Conservation (phyloP, 352 stramenopile species). For the Phytopythium boreale region DNA sequence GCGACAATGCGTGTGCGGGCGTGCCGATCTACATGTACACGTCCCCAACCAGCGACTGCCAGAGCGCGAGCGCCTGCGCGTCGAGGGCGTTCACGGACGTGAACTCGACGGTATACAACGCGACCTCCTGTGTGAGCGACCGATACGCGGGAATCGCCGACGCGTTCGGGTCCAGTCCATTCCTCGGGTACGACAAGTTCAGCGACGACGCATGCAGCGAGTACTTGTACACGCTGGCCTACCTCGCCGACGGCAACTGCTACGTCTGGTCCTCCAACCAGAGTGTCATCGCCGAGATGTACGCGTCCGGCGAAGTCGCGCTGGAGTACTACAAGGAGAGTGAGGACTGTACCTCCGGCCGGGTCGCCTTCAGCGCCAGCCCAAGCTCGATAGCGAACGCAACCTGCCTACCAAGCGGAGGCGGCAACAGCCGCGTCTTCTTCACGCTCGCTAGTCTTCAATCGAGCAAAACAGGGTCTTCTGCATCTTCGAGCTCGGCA, state of each 20-base stretch:
- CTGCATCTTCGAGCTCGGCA: too few relatives aligned
- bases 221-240: background rate
- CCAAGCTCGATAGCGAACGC: background rate
- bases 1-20: too few relatives aligned
- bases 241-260: conserved; percentile 10
- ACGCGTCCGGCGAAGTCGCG: background rate
- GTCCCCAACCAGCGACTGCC: too few relatives aligned
- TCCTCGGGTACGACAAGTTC: background rate
- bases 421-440: background rate
- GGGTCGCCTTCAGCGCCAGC: background rate
- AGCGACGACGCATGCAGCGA: background rate
- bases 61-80: too few relatives aligned
- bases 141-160: background rate
- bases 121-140: background rate
- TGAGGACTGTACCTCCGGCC: background rate
- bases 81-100: too few relatives aligned
- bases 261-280: conserved; percentile 7
- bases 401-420: background rate
- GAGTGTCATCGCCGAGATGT: background rate
- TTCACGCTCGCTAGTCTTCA: background rate
- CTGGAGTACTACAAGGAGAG: background rate
- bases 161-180: background rate
- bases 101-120: too few relatives aligned
- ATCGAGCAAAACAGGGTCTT: background rate
- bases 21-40: too few relatives aligned